Evolutionary conservation across 179 eudicot species (phyloP), one percentile per base, ranked within the genome.

Genomic region (Corrigiola litoralis): DNA sequence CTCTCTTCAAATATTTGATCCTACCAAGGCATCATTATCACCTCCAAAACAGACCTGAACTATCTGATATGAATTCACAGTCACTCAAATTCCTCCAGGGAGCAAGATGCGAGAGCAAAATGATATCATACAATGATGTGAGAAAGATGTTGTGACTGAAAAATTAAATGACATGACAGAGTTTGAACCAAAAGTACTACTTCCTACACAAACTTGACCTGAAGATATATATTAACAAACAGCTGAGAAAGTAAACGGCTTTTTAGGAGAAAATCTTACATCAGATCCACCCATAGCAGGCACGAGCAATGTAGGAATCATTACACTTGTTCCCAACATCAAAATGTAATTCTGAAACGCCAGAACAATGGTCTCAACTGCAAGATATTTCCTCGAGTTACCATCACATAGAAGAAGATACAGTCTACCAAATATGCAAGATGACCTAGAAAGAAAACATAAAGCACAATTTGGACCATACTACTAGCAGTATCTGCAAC

Each of bases 301-400:
- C 62, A 94, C 99, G 20, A 94, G 81, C 45, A 83, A 13, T 10
- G 99, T 63, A 31, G 99, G 97, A 73, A 94, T 85, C 99, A 94
- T 90, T 25, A 90, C 99, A 72, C 91, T 94, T 54, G 97, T 84
- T 57, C 99, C 97, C 64, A 94, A 79, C 83, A 94, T 84, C 72
- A 94, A 33, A 70, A 94, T 86, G 79, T 94, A 94, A 79, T 94
- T 94, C 81, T 94, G 99, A 72, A 94, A 94, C 36, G 95, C 99
- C 52, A 94, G 82, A 70, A 94, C 74, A 70, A 94, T 84, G 71
- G 97, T 86, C 86, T 94, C 99, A 71, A 80, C 99, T 94, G 97
- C 96, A 87, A 63, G 46, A 73, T 24, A 72, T 62, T 51, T 56
- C 24, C 10, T 36, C 42, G 1, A 54, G 54, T 58, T 50, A 59